A percentile compares a stretch with the other conserved stretches of the same genome.
Conservation (phyloP, 2,329 filamentous ascomycete genomes). For the Microascus cirrosus region DNA sequence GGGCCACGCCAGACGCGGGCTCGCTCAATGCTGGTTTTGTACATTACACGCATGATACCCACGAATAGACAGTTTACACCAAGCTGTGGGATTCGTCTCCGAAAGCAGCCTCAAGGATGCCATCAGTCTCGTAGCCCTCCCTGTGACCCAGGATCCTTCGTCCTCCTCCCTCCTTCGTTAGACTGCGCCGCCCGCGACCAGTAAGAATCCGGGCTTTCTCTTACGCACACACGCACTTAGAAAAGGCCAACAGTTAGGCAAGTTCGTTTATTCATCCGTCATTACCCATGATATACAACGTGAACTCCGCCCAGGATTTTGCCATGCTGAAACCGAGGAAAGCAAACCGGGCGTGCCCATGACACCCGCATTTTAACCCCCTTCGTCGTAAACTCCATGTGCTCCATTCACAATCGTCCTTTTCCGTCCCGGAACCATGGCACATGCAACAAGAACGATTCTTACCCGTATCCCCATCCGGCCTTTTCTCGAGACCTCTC, state of each 20-base stretch:
- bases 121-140: not conserved
- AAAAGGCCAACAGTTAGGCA: not conserved
- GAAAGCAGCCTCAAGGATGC: not conserved
- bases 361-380: not conserved
- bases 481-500: constrained; percentile 6
- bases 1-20: not conserved
- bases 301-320: not conserved
- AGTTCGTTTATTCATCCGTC: not conserved
- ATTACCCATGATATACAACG: not conserved
- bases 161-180: too few species aligned
- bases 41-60: not conserved
- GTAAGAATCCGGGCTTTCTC: too few species aligned
- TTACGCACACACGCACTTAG: not conserved
- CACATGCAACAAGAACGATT: not conserved
- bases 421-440: not conserved
- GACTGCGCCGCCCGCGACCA: not conserved
- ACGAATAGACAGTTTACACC: not conserved
- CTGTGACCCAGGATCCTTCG: not conserved
- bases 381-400: not conserved
- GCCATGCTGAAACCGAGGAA: not conserved
- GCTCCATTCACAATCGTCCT: not conserved
- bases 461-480: too few species aligned
- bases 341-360: not conserved
- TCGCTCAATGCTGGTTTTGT: not conserved
- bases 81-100: not conserved